Evolutionary conservation across 257 asterid species (phyloP), one percentile per base, ranked within the genome.

Genomic region (Solanum bulbocastanum): DNA sequence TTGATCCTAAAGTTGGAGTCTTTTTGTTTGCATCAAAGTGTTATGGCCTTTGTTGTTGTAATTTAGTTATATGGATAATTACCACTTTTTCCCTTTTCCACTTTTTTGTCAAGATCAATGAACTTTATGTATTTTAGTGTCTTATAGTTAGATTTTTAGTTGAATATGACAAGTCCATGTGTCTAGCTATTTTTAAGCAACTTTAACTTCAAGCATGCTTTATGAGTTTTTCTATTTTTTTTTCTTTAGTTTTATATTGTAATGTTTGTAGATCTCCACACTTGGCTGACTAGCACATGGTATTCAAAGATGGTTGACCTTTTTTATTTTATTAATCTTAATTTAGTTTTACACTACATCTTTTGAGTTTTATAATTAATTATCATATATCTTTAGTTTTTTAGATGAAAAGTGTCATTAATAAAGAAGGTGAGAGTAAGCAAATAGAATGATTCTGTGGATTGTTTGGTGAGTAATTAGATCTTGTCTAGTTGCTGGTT

Each of bases 201-300:
- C 91, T 88, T 91, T 89, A 89, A 82, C 92, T 90, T 90, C 89
- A 91, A 88, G 75, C 88, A 78, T 84, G 23, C 90, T 86, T 87
- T 90, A 56, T 78, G 52, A 73, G 83, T 49, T 87, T 68, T 66
- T 30, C 35, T 27, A 68, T 68, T 25, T 68, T 68, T n/a, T 6
- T 14, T 89, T 56, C 30, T 73, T 82, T 88, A 13, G 18, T 86
- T 87, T 90, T 88, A 69, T 85, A 91, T 87, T 90, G 88, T 79
- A 36, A 89, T 75, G 89, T 86, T 87, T 79, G 87, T 82, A 91
- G 93, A 91, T 92, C 94, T 92, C 93, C 86, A 88, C 91, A 88
- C 92, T 89, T 86, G 89, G 91, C 88, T 76, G 90, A 86, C 87
- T 60, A 75, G 92, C 96, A 95, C 98, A 92, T 94, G 97, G 87